Evolutionary conservation across 345 rosid genomes (phyloP).

Genomic region (Laguncularia racemosa): DNA sequence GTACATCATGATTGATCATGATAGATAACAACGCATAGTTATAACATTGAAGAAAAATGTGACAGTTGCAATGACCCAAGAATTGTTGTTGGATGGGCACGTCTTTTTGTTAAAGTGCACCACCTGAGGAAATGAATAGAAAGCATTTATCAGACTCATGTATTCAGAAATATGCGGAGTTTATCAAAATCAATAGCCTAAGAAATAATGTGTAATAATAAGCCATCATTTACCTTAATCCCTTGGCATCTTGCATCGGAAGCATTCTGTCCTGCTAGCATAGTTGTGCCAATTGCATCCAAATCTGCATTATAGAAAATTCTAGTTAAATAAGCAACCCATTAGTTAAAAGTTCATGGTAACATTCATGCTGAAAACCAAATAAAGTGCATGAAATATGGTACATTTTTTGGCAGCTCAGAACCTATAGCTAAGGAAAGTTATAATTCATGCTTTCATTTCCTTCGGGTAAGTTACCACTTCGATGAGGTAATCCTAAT

Average conservation of each 20-base stretch:
- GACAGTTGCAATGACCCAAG: background rate
- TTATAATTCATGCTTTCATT: no score
- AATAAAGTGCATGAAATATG: no score
- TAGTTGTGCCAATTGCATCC: constrained; percentile 83
- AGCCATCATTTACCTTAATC: constrained; percentile 30
- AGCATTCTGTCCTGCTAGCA: constrained; percentile 87
- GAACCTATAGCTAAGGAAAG: no score
- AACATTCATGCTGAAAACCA: background rate
- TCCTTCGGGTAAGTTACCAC: no score
- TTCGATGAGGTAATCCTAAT: no score
- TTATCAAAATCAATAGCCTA: background rate
- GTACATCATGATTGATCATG: no score
- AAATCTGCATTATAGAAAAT: constrained; percentile 8
- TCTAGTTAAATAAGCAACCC: background rate
- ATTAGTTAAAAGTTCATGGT: background rate
- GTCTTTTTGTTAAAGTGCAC: constrained; percentile 11
- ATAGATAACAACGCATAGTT: no score
- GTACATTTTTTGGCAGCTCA: no score
- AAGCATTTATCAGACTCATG: background rate
- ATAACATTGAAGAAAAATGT: background rate
- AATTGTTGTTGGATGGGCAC: background rate
- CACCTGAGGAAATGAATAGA: constrained; percentile 23
- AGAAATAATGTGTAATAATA: background rate
- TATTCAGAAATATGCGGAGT: background rate
- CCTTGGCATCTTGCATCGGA: constrained; percentile 76